Conservation (phyloP, 2,329 filamentous ascomycete species). For the Taxawa tesnikishii region DNA sequence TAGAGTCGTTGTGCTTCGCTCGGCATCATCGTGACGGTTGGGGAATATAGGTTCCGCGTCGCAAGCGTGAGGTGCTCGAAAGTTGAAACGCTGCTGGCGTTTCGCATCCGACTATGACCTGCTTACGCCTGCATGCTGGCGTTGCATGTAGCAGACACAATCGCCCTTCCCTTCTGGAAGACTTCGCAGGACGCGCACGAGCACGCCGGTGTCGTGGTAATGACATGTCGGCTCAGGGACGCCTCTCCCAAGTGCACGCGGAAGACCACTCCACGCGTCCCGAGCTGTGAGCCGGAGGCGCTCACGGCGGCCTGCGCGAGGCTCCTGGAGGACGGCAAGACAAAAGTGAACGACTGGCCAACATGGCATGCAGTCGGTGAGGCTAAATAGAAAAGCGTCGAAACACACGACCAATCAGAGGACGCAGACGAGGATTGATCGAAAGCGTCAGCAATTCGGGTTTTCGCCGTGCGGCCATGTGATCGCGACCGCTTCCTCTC, state of each 20-base stretch:
- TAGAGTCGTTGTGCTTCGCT: not conserved
- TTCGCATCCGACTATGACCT: not conserved
- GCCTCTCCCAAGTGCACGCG: not conserved
- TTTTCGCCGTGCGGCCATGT: not conserved
- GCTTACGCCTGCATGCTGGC: not conserved
- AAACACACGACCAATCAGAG: not conserved
- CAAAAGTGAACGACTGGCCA: not conserved
- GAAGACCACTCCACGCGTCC: not conserved
- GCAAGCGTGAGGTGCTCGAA: not conserved
- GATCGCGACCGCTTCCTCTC: not conserved
- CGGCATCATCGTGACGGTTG: not conserved
- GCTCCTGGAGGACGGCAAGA: not conserved
- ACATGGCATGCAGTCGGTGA: not conserved
- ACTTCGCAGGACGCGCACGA: not conserved
- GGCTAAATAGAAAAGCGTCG: not conserved
- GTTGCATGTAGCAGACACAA: too few relatives aligned
- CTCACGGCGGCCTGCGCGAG: not conserved
- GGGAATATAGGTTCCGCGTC: not conserved
- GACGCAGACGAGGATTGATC: not conserved
- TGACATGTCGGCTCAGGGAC: not conserved
- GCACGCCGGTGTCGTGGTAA: not conserved
- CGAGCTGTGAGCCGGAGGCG: not conserved
- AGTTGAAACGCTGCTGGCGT: not conserved
- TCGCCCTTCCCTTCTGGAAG: not conserved
- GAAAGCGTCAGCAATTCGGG: not conserved